Evolutionary conservation across 805 yeast species (phyloP).

Genomic region (Middelhovenomyces tepae): DNA sequence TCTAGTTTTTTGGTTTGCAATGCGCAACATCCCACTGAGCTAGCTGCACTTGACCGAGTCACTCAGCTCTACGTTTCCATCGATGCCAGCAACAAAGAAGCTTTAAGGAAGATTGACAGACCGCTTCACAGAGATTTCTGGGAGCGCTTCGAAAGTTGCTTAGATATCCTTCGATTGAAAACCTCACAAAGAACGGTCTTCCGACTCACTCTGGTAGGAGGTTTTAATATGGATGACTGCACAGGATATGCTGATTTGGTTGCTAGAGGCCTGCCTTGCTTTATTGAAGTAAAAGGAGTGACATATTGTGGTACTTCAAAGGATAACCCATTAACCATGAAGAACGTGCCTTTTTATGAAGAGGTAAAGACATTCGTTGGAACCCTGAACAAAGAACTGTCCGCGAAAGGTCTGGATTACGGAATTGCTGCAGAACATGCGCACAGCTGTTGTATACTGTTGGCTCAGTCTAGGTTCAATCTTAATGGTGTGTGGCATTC

Average conservation of each 20-base stretch:
- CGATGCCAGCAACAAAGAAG: conserved; percentile 83
- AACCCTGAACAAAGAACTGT: conserved; percentile 50
- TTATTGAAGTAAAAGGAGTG: conserved; percentile 89
- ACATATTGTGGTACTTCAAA: conserved; percentile 92
- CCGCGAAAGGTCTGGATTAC: conserved; percentile 58
- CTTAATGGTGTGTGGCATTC: conserved; percentile 75
- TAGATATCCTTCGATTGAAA: conserved; percentile 71
- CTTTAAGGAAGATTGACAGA: conserved; percentile 74
- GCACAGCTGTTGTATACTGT: conserved; percentile 83
- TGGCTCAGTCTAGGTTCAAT: conserved; percentile 67
- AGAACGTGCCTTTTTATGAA: conserved; percentile 88
- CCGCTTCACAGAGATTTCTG: conserved; percentile 87
- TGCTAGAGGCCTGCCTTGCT: conserved; percentile 70
- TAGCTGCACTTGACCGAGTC: conserved; percentile 59
- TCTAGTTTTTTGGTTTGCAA: conserved; percentile 88
- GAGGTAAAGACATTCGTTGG: conserved; percentile 75
- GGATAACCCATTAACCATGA: conserved; percentile 89
- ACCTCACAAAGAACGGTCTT: conserved; percentile 83
- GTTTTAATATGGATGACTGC: conserved; percentile 73
- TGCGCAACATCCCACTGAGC: conserved; percentile 89
- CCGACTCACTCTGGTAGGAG: conserved; percentile 83
- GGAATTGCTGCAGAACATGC: conserved; percentile 93
- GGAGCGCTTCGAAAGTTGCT: conserved; percentile 76
- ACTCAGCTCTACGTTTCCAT: conserved; percentile 89
- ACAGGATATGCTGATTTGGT: conserved; percentile 83